These are phyloP conservation scores for Salmacisia buchloeana DNA, from an alignment of 1,284 basidiomycete species.

Conservation along the genomic window DNA sequence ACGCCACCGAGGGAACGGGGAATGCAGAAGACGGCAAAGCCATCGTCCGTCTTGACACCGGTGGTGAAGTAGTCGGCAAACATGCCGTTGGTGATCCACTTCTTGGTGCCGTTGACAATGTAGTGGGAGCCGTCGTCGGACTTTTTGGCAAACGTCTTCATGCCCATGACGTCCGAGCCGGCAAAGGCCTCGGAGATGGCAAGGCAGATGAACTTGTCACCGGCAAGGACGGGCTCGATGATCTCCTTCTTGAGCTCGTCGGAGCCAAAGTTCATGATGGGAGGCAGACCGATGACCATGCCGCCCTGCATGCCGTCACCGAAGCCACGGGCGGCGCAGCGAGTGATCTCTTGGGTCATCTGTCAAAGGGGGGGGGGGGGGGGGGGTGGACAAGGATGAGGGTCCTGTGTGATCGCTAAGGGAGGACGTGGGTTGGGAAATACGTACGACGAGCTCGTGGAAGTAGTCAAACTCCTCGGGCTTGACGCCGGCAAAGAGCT, in stretches of 20 bases:
- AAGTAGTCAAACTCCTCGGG: conserved; percentile 85
- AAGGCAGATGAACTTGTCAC: conserved; percentile 73
- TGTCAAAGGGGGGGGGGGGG: conserved; percentile 15
- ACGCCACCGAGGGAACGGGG: conserved; percentile 57
- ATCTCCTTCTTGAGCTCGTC: conserved; percentile 71
- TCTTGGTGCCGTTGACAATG: conserved; percentile 50
- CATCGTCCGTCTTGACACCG: conserved; percentile 59
- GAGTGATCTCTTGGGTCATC: conserved; percentile 75
- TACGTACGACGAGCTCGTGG: conserved; percentile 62
- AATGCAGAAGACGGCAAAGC: conserved; percentile 77
- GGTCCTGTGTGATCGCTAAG: neutral
- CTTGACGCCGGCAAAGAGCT: conserved; percentile 75
- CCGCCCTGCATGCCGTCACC: conserved; percentile 51
- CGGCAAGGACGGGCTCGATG: conserved; percentile 72
- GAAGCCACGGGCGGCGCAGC: conserved; percentile 65
- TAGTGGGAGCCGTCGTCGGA: conserved; percentile 68
- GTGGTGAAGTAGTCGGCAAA: conserved; percentile 56
- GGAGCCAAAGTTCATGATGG: conserved; percentile 71
- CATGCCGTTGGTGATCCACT: conserved; percentile 59
- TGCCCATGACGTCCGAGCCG: conserved; percentile 70
- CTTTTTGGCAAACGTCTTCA: conserved; percentile 71
- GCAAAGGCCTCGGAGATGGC: conserved; percentile 88
- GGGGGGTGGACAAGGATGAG: neutral
- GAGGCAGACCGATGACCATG: conserved; percentile 52
- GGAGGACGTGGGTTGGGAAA: neutral